These are phyloP conservation scores for Hevea brasiliensis DNA, from an alignment of 345 rosid genomes.

Conservation along the genomic window DNA sequence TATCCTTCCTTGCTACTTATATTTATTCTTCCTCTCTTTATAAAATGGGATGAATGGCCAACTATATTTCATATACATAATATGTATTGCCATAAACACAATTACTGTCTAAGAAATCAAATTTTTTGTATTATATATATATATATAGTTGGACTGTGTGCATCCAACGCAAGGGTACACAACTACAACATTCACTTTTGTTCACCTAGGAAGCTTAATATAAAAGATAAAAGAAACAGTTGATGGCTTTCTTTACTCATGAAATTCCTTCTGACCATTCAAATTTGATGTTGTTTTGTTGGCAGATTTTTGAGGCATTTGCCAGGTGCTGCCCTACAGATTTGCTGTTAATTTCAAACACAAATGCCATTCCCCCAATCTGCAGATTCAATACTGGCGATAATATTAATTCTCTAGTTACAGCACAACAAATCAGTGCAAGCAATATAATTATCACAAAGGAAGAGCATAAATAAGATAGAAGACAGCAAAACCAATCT, in stretches of 20 bases:
- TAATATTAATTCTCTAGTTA: not conserved
- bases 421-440: not conserved
- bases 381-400: constrained; percentile 30
- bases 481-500: not conserved
- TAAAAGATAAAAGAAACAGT: not conserved
- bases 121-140: not conserved
- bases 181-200: not conserved
- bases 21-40: not conserved
- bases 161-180: no score
- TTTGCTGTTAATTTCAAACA: constrained; percentile 56
- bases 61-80: not conserved
- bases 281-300: constrained; percentile 33
- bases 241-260: constrained; percentile 21
- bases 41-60: not conserved
- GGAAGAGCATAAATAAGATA: not conserved
- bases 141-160: not conserved
- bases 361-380: constrained; percentile 59
- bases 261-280: constrained; percentile 43
- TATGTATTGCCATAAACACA: not conserved
- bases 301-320: constrained; percentile 26
- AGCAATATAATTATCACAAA: not conserved
- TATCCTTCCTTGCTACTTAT: no score
- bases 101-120: not conserved
- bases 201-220: not conserved
- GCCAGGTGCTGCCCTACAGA: constrained; percentile 45